Evolutionary conservation across 495 filamentous ascomycete genomes (phyloP), one percentile per base, ranked within the genome.

Genomic region (Penicillium antarcticum): DNA sequence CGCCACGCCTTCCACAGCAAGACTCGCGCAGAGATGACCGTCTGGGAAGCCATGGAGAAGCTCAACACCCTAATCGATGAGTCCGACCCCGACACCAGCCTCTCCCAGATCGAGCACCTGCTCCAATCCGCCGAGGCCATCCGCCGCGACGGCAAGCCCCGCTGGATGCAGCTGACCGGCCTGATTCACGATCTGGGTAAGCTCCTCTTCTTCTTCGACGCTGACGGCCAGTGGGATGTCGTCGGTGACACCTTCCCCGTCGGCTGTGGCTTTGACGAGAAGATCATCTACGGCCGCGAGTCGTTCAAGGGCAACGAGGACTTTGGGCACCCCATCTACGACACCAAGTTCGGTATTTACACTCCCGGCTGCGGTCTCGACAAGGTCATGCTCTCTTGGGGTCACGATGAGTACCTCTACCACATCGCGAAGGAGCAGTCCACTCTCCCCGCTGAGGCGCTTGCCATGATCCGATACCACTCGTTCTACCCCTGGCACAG

Each of bases 171-270:
- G 67, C 71, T 95, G 17, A 87, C 84, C 0, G 90, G 91, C 1
- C 78, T 95, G n/a, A 87, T 96, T 56, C 91, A 96, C 67, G 91
- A 95, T 55, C 77, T 95, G 12, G 91, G 91, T 55, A 96, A 95
- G 70, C 79, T 95, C 13, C 80, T 95, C 29, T 92, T 83, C 77
- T 91, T 94, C 72, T 89, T 84, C 67, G 86, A 81, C 43, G 88
- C 86, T 9, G 69, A 85, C 50, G 89, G 91, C 40, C 91, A 96
- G 65, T 95, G 91, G 91, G 91, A 94, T 60, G 89, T 95, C 12
- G 90, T 96, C 10, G 91, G 91, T 13, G 91, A 96, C 60, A 92
- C 88, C 0, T 95, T 95, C 71, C 89, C 91, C 26, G 88, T 96
- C n/a, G 91, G 91, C 45, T 92, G 89, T 59, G 80, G 73, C 40